Evolutionary conservation across 345 rosid genomes (phyloP), one percentile per base, ranked within the genome.

Genomic region (Populus ilicifolia): DNA sequence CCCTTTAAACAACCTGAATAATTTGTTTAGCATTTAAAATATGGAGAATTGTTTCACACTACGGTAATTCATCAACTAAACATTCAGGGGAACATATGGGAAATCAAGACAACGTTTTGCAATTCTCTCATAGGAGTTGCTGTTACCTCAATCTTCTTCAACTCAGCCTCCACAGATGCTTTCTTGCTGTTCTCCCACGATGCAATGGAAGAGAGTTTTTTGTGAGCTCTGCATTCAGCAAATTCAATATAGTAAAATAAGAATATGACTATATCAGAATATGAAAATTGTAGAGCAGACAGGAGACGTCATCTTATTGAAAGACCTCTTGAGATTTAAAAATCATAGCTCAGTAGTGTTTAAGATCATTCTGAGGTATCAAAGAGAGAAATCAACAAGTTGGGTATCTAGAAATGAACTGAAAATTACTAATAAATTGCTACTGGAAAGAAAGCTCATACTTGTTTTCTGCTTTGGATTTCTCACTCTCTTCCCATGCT

Each of bases 401-500:
- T n/a, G 62, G 27, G 12, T n/a, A 8, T 56, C 25, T 56, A 56
- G 27, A 56, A 56, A 56, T n/a, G 14, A 67, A 10, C 23, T 38
- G 48, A 36, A 17, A 67, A 67, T 21, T 67, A 43, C 71, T 29
- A 5, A 18, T 20, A 50, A 30, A 4, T 72, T 6, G 21, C 21
- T 65, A 5, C 17, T 8, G 8, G 0, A 38, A 41, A 41, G 16
- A 5, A 27, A 72, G 67, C 30, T 25, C 70, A 23, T 70, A 93
- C 99, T 91, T 93, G 88, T 96, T 93, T 81, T 93, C 97, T 70
- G 91, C 95, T 87, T 90, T 93, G 79, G 90, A 83, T 87, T 91
- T 96, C 68, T 96, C 99, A 75, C 93, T 93, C 61, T 96, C 99
- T 84, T 96, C 99, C 98, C 99, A 96, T 44, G 99, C 99, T 84